A percentile compares a stretch with the other conserved stretches of the same genome.
Evolutionary conservation across 768 basidiomycete genomes (phyloP).

Genomic region (Holtermanniella nyarrowii): DNA sequence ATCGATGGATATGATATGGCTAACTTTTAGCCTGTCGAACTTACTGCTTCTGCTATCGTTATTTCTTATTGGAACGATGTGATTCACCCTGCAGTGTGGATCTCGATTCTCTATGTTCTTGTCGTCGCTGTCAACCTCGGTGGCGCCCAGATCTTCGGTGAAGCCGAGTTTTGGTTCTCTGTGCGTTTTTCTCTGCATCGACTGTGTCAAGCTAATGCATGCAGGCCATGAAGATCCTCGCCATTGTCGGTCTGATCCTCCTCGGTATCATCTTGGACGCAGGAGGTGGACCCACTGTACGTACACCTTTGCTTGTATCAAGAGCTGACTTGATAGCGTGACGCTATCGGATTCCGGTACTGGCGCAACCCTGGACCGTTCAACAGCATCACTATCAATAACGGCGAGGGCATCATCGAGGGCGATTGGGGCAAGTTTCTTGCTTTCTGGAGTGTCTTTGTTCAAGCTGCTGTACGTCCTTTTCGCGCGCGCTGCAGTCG

Average conservation of each 20-base stretch:
- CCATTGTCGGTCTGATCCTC: conserved; percentile 43
- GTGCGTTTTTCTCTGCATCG: no score
- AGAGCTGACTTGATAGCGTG: conserved; percentile 5
- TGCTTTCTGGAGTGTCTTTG: conserved; percentile 37
- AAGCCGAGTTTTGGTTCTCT: conserved; percentile 51
- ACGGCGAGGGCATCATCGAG: conserved; percentile 18
- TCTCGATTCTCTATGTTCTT: conserved; percentile 39
- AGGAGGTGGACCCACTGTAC: conserved; percentile 32
- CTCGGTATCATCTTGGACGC: conserved; percentile 37
- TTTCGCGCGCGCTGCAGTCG: background rate
- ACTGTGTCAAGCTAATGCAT: background rate
- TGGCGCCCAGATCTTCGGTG: conserved; percentile 45
- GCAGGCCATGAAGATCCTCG: conserved; percentile 44
- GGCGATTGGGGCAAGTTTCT: conserved; percentile 27
- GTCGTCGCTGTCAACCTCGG: conserved; percentile 42
- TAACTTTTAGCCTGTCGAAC: conserved; percentile 35
- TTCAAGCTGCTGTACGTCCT: conserved; percentile 30
- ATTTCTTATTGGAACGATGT: conserved; percentile 44
- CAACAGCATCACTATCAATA: conserved; percentile 23
- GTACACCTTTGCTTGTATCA: background rate
- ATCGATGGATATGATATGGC: conserved; percentile 35
- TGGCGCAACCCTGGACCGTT: conserved; percentile 36
- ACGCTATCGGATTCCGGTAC: conserved; percentile 39
- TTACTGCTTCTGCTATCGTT: conserved; percentile 31
- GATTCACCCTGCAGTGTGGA: conserved; percentile 38